Conservation (phyloP, 495 filamentous ascomycete species). For the Corynascus novoguineensis region DNA sequence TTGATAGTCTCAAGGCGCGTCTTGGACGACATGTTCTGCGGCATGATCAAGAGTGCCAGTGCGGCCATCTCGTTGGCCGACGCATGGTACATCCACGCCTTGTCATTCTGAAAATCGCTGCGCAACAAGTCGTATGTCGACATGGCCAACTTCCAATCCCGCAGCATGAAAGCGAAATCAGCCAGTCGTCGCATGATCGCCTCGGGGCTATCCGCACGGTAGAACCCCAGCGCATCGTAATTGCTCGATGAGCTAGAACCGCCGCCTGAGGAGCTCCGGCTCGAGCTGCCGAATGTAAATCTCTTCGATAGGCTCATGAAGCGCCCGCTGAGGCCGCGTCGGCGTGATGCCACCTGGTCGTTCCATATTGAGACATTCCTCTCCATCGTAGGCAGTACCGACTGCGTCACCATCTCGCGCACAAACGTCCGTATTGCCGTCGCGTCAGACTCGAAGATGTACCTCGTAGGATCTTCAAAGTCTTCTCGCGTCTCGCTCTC, state of each 20-base stretch:
- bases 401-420: slow-evolving; percentile 88
- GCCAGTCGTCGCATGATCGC: slow-evolving; percentile 88
- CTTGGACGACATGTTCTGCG: slow-evolving; percentile 63
- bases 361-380: slow-evolving; percentile 87
- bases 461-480: slow-evolving; percentile 64
- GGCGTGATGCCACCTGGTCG: slow-evolving; percentile 87
- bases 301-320: slow-evolving; percentile 89
- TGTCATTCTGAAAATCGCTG: slow-evolving; percentile 85
- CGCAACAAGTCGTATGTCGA: slow-evolving; percentile 85
- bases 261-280: slow-evolving; percentile 39
- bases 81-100: slow-evolving; percentile 93
- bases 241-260: slow-evolving; percentile 50
- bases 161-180: slow-evolving; percentile 92
- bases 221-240: slow-evolving; percentile 78
- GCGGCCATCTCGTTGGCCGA: slow-evolving; percentile 91
- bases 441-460: slow-evolving; percentile 86
- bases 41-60: slow-evolving; percentile 69
- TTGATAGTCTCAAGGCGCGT: slow-evolving; percentile 73
- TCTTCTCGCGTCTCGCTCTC: slow-evolving; percentile 55
- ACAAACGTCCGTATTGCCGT: slow-evolving; percentile 81
- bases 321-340: slow-evolving; percentile 78
- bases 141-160: slow-evolving; percentile 90
- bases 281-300: slow-evolving; percentile 65
- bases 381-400: slow-evolving; percentile 92
- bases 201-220: slow-evolving; percentile 76